Evolutionary conservation across 176 grass and related monocot genomes (phyloP).

Genomic region (Carex pumila): DNA sequence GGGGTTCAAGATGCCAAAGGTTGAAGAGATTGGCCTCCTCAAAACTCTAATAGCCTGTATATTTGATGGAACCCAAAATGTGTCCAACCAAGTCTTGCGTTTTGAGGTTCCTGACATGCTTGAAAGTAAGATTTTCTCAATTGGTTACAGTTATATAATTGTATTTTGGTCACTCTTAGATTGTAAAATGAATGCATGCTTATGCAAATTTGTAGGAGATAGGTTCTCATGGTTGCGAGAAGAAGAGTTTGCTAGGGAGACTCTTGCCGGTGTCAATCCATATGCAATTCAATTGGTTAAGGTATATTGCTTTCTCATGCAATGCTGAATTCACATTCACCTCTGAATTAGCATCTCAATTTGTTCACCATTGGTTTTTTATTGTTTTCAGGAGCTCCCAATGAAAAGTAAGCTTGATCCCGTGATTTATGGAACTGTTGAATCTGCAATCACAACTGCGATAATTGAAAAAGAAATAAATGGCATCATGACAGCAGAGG

Average conservation of each 20-base stretch:
- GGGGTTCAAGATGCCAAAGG: constrained; percentile 34
- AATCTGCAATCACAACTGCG: constrained; percentile 57
- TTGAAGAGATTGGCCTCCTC: constrained; percentile 27
- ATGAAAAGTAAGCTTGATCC: constrained; percentile 69
- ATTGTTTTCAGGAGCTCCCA: constrained; percentile 44
- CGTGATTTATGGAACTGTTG: constrained; percentile 44
- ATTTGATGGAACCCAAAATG: constrained; percentile 25
- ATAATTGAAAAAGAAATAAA: constrained; percentile 40
- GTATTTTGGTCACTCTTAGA: not conserved
- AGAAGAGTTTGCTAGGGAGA: constrained; percentile 80
- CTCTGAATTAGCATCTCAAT: not conserved
- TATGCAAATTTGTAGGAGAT: constrained; percentile 38
- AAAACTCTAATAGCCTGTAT: constrained; percentile 31
- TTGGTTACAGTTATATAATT: not conserved
- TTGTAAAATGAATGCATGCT: not conserved
- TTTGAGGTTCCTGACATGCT: constrained; percentile 46
- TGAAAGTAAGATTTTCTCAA: constrained; percentile 33
- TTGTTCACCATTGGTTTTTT: not conserved
- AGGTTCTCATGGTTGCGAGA: constrained; percentile 71
- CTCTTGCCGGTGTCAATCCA: constrained; percentile 65
- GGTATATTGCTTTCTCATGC: constrained; percentile 11
- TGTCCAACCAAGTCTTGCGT: constrained; percentile 23
- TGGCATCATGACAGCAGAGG: constrained; percentile 37
- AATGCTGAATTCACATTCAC: not conserved
- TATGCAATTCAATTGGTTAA: constrained; percentile 66